phyloP scores from a whole-genome alignment of 805 yeast genomes.

The Ogataea nonfermentans region DNA sequence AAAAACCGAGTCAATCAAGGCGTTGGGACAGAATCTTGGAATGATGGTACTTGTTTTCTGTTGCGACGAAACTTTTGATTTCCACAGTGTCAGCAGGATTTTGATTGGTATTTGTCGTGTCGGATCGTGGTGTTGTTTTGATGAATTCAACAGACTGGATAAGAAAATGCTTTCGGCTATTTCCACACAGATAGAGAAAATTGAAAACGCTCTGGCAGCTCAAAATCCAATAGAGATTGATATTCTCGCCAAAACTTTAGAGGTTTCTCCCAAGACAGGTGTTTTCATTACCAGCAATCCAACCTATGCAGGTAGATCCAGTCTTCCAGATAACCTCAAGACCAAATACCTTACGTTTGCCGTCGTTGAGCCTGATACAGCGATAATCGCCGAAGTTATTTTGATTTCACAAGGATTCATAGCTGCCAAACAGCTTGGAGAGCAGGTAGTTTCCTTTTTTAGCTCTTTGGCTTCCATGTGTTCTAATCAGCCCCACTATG shows the following conservation, averaged over 20 bases:
- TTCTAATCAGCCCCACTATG: slow-evolving; percentile 72
- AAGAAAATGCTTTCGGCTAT: slow-evolving; percentile 76
- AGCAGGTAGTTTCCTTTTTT: slow-evolving; percentile 55
- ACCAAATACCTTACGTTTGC: slow-evolving; percentile 74
- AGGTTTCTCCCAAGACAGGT: slow-evolving; percentile 53
- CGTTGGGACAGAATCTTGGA: slow-evolving; percentile 78
- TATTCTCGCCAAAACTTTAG: slow-evolving; percentile 41
- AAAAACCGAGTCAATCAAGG: slow-evolving; percentile 87
- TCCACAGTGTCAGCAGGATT: slow-evolving; percentile 72
- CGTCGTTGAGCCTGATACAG: slow-evolving; percentile 69
- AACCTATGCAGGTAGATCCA: slow-evolving; percentile 77
- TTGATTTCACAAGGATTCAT: slow-evolving; percentile 70
- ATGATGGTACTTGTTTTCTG: slow-evolving; percentile 80
- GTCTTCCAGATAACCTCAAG: slow-evolving; percentile 81
- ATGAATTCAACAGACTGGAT: slow-evolving; percentile 84
- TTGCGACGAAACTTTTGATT: slow-evolving; percentile 89
- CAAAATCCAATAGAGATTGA: slow-evolving; percentile 31
- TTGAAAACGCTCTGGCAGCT: slow-evolving; percentile 51
- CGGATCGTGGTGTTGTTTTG: slow-evolving; percentile 96
- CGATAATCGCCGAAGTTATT: slow-evolving; percentile 67
- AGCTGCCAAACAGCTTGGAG: slow-evolving; percentile 44
- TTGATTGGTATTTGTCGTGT: slow-evolving; percentile 75
- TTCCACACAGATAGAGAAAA: slow-evolving; percentile 72
- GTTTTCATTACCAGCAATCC: slow-evolving; percentile 92
- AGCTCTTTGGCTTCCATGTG: slow-evolving; percentile 37